These are phyloP conservation scores for Boletus eberwhitei DNA, from an alignment of 768 basidiomycete genomes.

Conservation along the genomic window DNA sequence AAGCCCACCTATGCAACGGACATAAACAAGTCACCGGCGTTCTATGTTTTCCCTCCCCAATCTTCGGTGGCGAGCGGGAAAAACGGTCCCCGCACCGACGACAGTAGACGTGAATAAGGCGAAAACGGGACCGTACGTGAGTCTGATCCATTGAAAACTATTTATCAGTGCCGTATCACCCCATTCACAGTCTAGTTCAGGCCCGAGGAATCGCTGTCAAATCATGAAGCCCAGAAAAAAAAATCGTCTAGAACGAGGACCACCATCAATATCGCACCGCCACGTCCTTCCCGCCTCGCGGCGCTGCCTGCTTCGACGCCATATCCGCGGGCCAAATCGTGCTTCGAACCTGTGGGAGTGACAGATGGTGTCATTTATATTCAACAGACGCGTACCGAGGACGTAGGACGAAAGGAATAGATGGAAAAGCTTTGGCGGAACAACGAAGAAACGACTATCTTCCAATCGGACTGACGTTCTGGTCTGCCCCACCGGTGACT, in stretches of 20 bases:
- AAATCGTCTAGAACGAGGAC: background rate
- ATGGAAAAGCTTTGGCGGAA: background rate
- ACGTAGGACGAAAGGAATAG: background rate
- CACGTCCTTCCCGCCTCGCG: background rate
- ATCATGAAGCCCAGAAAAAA: background rate
- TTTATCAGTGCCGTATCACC: no score
- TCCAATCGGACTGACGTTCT: background rate
- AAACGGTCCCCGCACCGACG: background rate
- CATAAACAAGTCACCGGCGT: background rate
- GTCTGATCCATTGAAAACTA: background rate
- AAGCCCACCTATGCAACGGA: background rate
- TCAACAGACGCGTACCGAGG: background rate
- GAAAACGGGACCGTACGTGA: background rate
- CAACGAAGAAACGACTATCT: background rate
- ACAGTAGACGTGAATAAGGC: background rate
- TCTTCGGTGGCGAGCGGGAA: conserved; percentile 6
- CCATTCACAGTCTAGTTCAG: background rate
- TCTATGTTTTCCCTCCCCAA: background rate
- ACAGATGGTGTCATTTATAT: background rate
- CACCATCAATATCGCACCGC: background rate
- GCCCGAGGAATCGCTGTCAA: background rate
- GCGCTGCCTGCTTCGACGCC: background rate
- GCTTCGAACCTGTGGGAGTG: background rate
- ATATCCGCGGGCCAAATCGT: background rate
- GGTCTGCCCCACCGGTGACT: no score